These are phyloP conservation scores for Sonneratia alba DNA, from an alignment of 345 rosid genomes.

Conservation along the genomic window DNA sequence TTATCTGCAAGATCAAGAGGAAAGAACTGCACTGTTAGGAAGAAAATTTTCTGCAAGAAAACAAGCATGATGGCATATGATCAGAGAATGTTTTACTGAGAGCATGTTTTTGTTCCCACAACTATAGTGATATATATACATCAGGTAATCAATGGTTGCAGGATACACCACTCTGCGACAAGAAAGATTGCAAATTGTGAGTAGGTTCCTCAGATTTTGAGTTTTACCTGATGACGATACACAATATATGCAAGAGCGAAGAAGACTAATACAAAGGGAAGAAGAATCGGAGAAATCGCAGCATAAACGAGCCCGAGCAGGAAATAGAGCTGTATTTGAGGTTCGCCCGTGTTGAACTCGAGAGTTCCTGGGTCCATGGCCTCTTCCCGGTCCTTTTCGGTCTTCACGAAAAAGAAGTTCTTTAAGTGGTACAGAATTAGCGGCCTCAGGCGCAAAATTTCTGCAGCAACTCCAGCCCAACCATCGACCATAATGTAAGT, in stretches of 20 bases:
- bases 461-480: conserved; percentile 98
- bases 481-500: conserved; percentile 96
- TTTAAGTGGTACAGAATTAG: conserved; percentile 74
- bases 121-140: neutral
- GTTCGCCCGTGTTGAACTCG: conserved; percentile 86
- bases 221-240: conserved; percentile 80
- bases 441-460: conserved; percentile 73
- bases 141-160: neutral
- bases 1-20: conserved; percentile 37
- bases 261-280: conserved; percentile 80
- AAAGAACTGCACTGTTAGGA: neutral
- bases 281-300: conserved; percentile 75
- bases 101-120: neutral
- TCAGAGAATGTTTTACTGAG: too few species aligned
- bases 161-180: neutral
- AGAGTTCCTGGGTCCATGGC: conserved; percentile 97
- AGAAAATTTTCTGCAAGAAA: neutral
- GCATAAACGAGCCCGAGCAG: conserved; percentile 90
- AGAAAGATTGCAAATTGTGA: neutral
- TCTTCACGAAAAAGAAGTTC: conserved; percentile 74
- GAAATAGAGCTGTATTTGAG: conserved; percentile 92
- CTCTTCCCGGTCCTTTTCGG: conserved; percentile 85
- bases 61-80: too few species aligned
- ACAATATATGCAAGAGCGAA: conserved; percentile 74
- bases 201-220: neutral